Conservation (phyloP, 73 alveolate species). For the Blepharisma japonicum region DNA sequence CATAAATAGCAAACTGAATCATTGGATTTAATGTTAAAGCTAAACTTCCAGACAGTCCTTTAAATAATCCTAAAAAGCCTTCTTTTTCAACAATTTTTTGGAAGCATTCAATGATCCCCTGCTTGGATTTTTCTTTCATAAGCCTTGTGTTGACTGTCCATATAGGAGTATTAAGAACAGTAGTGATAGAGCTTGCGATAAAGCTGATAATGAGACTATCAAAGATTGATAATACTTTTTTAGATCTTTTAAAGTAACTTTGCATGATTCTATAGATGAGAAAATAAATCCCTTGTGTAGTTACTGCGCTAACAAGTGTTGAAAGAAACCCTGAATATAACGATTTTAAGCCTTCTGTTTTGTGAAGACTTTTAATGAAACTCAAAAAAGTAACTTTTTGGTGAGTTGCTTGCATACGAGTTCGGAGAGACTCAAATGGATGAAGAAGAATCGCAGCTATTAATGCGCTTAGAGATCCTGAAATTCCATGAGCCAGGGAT, state of each 20-base stretch:
- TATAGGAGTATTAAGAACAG: not conserved
- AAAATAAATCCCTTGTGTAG: not conserved
- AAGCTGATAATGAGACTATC: not conserved
- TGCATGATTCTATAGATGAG: not conserved
- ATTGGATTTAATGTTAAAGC: slow-evolving; percentile 6
- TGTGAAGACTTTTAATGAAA: not conserved
- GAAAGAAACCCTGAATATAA: not conserved
- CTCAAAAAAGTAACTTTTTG: not conserved
- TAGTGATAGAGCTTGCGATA: not conserved
- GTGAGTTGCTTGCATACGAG: not conserved
- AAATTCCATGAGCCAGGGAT: not conserved
- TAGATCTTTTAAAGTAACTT: not conserved
- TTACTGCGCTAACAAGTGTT: not conserved
- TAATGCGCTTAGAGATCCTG: slow-evolving; percentile 15
- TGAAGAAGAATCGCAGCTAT: not conserved
- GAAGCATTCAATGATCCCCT: not conserved
- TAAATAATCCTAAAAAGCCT: not conserved
- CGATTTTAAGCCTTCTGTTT: slow-evolving; percentile 19
- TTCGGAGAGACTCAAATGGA: slow-evolving; percentile 25
- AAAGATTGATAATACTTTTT: not conserved
- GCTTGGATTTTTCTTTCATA: slow-evolving; percentile 8
- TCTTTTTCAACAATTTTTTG: not conserved
- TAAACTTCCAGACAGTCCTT: not conserved
- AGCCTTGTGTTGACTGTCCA: slow-evolving; percentile 25
- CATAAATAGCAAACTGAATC: slow-evolving; percentile 13